phyloP scores from a whole-genome alignment of 345 rosid genomes.

The Salix udensis region DNA sequence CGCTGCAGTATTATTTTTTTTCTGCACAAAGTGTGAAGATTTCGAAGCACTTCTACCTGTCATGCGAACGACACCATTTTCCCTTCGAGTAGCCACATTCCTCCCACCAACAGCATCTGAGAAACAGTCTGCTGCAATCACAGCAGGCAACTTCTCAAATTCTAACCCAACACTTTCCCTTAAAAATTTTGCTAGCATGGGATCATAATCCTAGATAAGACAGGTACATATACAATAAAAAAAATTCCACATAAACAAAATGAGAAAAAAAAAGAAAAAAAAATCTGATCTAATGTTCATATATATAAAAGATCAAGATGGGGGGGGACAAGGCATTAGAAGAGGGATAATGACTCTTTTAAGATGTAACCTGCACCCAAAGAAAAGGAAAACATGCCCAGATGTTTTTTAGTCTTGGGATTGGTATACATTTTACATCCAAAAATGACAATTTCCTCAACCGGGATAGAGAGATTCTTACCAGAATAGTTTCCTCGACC shows the following conservation, averaged over 20 bases:
- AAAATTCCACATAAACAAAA: too few species aligned
- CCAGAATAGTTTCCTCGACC: conserved; percentile 49
- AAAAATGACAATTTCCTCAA: conserved; percentile 7
- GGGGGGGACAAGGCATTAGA: too few species aligned
- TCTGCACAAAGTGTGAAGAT: conserved; percentile 27
- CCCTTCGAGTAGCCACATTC: conserved; percentile 38
- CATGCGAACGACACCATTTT: conserved; percentile 43
- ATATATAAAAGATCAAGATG: not conserved
- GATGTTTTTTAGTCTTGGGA: not conserved
- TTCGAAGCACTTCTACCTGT: conserved; percentile 36
- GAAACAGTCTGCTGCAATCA: not conserved
- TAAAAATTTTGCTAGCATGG: not conserved
- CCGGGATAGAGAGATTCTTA: conserved; percentile 41
- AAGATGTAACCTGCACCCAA: not conserved
- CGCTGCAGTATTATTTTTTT: conserved; percentile 33
- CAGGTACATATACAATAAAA: not conserved
- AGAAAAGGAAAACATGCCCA: not conserved
- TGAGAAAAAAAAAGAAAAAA: not conserved
- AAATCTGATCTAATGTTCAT: not conserved
- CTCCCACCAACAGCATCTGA: conserved; percentile 49
- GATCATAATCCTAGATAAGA: not conserved
- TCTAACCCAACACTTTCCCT: not conserved
- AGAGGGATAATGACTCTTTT: not conserved
- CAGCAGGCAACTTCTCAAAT: not conserved
- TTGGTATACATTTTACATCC: not conserved